These are phyloP conservation scores for Hydrangea macrophylla DNA, from an alignment of 148 eudicot genomes.

Conservation along the genomic window DNA sequence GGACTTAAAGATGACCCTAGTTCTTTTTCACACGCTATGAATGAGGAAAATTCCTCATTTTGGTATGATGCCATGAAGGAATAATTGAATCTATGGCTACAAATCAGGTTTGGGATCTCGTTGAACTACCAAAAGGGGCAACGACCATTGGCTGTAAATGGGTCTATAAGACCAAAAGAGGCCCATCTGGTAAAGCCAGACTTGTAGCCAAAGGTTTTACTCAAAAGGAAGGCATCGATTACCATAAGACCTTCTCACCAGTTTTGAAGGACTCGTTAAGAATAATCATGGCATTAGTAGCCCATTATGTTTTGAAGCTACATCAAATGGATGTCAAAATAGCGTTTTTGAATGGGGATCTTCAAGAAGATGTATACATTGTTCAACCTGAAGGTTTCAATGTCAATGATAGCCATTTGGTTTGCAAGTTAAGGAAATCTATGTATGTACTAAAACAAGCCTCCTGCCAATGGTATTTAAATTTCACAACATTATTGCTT, in stretches of 20 bases:
- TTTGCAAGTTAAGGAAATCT: too few species aligned
- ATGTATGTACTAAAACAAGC: too few species aligned
- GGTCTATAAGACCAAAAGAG: neutral
- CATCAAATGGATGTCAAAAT: slow-evolving; percentile 9
- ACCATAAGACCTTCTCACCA: slow-evolving; percentile 1
- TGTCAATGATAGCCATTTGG: too few species aligned
- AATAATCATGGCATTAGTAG: neutral
- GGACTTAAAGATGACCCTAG: neutral
- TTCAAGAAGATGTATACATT: slow-evolving; percentile 4
- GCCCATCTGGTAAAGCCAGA: neutral
- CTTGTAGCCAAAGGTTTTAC: slow-evolving; percentile 8
- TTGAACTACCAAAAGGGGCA: too few species aligned
- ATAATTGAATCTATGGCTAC: too few species aligned
- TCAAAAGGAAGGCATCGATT: neutral
- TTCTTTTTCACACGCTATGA: neutral
- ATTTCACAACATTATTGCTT: neutral
- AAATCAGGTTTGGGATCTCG: too few species aligned
- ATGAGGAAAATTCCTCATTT: neutral
- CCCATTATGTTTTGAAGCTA: slow-evolving; percentile 1
- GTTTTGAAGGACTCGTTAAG: too few species aligned
- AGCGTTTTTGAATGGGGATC: neutral
- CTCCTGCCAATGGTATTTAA: neutral
- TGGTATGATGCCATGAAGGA: slow-evolving; percentile 5
- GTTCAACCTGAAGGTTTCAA: neutral
- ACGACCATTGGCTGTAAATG: neutral